Conservation (phyloP, 768 basidiomycete species). For the Hirschioporus abietinus region DNA sequence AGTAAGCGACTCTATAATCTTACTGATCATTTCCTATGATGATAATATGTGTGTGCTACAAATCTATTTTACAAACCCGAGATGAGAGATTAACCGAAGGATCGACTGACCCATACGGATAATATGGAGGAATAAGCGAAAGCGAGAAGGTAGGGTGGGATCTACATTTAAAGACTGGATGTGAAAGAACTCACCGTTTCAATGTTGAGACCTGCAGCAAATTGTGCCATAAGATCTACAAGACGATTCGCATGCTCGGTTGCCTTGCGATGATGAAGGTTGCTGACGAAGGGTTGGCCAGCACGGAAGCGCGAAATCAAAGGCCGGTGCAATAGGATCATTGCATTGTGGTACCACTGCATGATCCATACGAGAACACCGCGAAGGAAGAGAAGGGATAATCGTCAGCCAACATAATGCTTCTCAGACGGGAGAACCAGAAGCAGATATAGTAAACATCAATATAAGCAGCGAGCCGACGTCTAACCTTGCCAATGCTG, state of each 20-base stretch:
- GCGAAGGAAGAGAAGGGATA: background rate
- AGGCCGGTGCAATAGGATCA: conserved; percentile 1
- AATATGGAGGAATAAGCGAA: background rate
- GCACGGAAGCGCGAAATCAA: conserved; percentile 2
- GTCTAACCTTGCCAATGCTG: background rate
- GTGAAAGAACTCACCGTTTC: background rate
- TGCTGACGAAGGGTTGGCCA: conserved; percentile 1
- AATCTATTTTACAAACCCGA: background rate
- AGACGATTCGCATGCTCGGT: conserved; percentile 1
- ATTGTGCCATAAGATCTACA: conserved; percentile 1
- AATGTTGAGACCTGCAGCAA: background rate
- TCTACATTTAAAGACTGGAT: background rate
- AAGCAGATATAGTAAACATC: background rate
- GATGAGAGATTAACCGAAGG: background rate
- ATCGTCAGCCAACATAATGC: background rate
- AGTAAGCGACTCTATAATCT: background rate
- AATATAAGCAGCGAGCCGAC: background rate
- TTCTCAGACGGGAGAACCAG: background rate
- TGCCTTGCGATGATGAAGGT: conserved; percentile 2
- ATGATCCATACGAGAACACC: background rate
- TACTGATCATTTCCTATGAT: background rate
- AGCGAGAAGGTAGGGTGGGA: background rate
- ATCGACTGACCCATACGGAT: background rate
- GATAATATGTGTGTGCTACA: background rate
- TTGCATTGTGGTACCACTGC: conserved; percentile 2